These are phyloP conservation scores for Eutrema heterophyllum DNA, from an alignment of 345 rosid species.

Conservation along the genomic window DNA sequence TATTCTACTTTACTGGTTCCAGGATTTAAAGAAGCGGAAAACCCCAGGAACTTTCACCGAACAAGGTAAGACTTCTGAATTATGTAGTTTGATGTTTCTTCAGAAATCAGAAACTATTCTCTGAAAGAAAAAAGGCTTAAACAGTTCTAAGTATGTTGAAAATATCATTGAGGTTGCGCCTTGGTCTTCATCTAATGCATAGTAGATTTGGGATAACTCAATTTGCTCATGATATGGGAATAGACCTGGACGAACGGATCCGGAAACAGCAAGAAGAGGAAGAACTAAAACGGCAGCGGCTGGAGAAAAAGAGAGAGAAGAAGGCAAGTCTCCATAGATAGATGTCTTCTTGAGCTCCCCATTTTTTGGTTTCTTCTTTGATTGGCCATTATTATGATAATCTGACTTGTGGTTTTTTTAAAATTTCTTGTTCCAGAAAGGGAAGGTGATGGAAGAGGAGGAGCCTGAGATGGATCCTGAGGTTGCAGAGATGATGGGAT, in stretches of 20 bases:
- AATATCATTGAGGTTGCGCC: too few relatives aligned
- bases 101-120: too few relatives aligned
- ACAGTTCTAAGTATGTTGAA: too few relatives aligned
- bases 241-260: slow-evolving; percentile 91
- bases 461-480: slow-evolving; percentile 88
- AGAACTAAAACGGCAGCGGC: slow-evolving; percentile 65
- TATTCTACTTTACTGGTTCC: not conserved
- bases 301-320: slow-evolving; percentile 95
- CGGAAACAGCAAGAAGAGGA: slow-evolving; percentile 88
- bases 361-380: not conserved
- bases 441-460: slow-evolving; percentile 74
- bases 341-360: not conserved
- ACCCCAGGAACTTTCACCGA: too few relatives aligned
- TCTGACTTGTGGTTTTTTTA: not conserved
- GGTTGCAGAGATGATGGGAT: slow-evolving; percentile 96
- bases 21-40: too few relatives aligned
- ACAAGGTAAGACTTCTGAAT: too few relatives aligned
- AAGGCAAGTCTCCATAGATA: slow-evolving; percentile 45
- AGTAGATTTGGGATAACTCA: slow-evolving; percentile 3
- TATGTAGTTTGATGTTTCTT: too few relatives aligned
- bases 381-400: not conserved
- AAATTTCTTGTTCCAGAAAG: slow-evolving; percentile 49
- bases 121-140: too few relatives aligned
- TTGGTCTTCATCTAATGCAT: not conserved
- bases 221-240: not conserved